A percentile compares a stretch with the other conserved stretches of the same genome.
Conservation (phyloP, 257 asterid species). For the Voacanga thouarsii region DNA sequence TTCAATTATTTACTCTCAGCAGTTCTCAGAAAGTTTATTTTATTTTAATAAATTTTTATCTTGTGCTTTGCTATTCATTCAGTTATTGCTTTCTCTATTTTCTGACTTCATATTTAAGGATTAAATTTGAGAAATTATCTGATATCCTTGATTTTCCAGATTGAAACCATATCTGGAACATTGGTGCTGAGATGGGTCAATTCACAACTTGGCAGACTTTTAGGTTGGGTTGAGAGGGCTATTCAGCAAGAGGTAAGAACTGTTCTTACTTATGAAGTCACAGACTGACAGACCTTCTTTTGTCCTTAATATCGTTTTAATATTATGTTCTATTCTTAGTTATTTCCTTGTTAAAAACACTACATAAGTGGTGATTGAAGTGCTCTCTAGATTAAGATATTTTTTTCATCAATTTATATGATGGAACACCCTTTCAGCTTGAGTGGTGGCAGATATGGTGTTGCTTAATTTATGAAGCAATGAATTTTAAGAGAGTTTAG, state of each 20-base stretch:
- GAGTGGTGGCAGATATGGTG: neutral
- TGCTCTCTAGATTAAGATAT: neutral
- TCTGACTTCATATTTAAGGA: no score
- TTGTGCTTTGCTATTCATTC: neutral
- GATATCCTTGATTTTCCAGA: slow-evolving; percentile 42
- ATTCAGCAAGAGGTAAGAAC: slow-evolving; percentile 82
- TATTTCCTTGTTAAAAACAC: neutral
- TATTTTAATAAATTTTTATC: no score
- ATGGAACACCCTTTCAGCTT: neutral
- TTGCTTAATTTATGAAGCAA: neutral
- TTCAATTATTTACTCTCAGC: neutral
- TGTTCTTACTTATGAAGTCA: neutral
- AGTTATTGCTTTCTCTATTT: neutral
- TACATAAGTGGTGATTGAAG: neutral
- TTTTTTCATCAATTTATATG: neutral
- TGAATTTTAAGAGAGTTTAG: neutral
- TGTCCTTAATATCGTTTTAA: neutral
- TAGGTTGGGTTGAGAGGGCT: slow-evolving; percentile 93
- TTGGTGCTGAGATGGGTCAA: slow-evolving; percentile 98
- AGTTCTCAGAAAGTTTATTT: neutral
- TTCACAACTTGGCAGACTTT: slow-evolving; percentile 84
- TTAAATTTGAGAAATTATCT: slow-evolving; percentile 6
- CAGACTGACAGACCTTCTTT: neutral
- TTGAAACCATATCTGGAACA: slow-evolving; percentile 84
- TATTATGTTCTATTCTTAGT: neutral